Evolutionary conservation across 2,329 filamentous ascomycete species (phyloP).

Genomic region (Calonectria pseudoturangicola): DNA sequence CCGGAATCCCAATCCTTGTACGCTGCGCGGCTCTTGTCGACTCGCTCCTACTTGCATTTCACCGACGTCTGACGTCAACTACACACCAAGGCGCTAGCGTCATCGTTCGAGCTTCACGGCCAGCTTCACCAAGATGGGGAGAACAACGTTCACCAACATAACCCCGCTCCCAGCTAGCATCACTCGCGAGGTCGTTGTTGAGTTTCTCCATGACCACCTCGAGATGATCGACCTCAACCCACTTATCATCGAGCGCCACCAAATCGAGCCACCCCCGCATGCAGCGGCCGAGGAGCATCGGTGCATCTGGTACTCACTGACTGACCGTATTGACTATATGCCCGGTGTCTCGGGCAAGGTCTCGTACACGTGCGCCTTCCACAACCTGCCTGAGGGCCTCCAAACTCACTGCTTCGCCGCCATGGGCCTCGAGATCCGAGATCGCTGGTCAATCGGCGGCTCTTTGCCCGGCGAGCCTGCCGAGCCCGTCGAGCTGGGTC

Average conservation of each 20-base stretch:
- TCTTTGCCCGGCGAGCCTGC: slow-evolving; percentile 81
- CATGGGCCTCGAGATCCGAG: slow-evolving; percentile 85
- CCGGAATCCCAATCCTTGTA: background rate
- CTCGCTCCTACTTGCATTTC: background rate
- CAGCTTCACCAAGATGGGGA: slow-evolving; percentile 46
- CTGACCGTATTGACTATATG: slow-evolving; percentile 85
- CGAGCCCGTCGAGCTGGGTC: slow-evolving; percentile 79
- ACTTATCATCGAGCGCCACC: slow-evolving; percentile 82
- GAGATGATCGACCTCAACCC: slow-evolving; percentile 94
- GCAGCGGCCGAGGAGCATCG: slow-evolving; percentile 82
- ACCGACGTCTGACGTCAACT: slow-evolving; percentile 25
- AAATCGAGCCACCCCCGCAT: slow-evolving; percentile 79
- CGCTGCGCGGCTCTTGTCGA: slow-evolving; percentile 2
- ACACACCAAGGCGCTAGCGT: slow-evolving; percentile 26
- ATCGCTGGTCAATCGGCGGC: slow-evolving; percentile 85
- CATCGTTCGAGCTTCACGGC: slow-evolving; percentile 18
- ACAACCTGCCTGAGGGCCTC: slow-evolving; percentile 82
- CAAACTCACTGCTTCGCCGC: slow-evolving; percentile 91
- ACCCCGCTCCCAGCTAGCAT: slow-evolving; percentile 84
- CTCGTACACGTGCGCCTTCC: slow-evolving; percentile 87
- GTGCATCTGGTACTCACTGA: slow-evolving; percentile 86
- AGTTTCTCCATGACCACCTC: slow-evolving; percentile 84
- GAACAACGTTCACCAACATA: slow-evolving; percentile 83
- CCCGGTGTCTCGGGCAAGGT: slow-evolving; percentile 82
- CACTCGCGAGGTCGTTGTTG: slow-evolving; percentile 80